Percentiles rank a stretch among this genome's conserved stretches.
Conservation (phyloP, 176 grass and related monocot genomes). For the Carex parvula region DNA sequence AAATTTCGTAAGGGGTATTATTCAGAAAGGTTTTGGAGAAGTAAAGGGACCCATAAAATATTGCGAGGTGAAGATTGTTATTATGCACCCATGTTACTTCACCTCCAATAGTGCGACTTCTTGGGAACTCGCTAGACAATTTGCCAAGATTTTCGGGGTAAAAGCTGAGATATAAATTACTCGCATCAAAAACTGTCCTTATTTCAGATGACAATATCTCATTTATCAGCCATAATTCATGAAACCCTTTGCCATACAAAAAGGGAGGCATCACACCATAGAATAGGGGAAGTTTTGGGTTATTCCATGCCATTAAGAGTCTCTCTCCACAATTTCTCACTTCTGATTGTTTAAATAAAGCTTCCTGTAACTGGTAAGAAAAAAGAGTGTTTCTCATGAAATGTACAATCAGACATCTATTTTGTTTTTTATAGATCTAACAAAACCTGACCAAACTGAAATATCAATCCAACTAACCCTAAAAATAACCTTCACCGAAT, state of each 20-base stretch:
- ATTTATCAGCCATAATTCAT: conserved; percentile 54
- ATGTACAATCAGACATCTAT: not conserved
- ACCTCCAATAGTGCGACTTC: not conserved
- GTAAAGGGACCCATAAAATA: conserved; percentile 59
- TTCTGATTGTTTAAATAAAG: conserved; percentile 27
- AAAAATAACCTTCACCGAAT: not conserved
- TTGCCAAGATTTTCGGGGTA: conserved; percentile 36
- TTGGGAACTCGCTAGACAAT: not conserved
- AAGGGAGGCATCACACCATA: conserved; percentile 72
- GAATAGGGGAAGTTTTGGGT: conserved; percentile 35
- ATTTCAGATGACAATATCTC: conserved; percentile 72
- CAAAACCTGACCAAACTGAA: not conserved
- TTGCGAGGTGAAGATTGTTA: conserved; percentile 55
- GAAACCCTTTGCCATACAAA: conserved; percentile 48
- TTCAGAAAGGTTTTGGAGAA: conserved; percentile 14
- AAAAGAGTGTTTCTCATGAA: conserved; percentile 5
- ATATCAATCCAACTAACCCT: not conserved
- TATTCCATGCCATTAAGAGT: conserved; percentile 73
- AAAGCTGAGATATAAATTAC: conserved; percentile 42
- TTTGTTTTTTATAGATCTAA: not conserved
- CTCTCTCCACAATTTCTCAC: conserved; percentile 27
- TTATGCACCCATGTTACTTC: conserved; percentile 37
- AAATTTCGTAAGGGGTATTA: conserved; percentile 39
- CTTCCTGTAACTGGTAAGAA: conserved; percentile 46
- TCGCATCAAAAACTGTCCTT: conserved; percentile 57